Evolutionary conservation across 2,329 filamentous ascomycete genomes (phyloP).

Genomic region (Biscogniauxia sp.): DNA sequence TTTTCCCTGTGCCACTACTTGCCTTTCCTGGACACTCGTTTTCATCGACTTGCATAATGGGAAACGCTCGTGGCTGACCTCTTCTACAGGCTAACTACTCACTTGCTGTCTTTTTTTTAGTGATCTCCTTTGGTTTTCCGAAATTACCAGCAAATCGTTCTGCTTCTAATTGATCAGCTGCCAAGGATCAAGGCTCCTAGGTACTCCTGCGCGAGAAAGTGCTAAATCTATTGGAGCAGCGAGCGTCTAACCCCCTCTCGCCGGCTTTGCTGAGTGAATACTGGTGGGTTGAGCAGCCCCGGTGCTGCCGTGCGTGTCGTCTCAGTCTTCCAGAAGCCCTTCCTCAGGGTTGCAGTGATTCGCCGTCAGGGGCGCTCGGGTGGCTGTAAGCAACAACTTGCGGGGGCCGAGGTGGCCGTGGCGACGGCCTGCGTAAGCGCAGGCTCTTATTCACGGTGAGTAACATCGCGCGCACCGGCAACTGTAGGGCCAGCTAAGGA

Average conservation of each 20-base stretch:
- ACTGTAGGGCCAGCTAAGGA: background rate
- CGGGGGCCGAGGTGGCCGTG: constrained; percentile 4
- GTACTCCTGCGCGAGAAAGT: background rate
- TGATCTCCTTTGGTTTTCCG: constrained; percentile 1
- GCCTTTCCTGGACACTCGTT: constrained; percentile 24
- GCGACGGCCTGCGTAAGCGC: background rate
- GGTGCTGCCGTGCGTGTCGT: constrained; percentile 14
- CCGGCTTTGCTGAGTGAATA: constrained; percentile 7
- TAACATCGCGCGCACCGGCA: background rate
- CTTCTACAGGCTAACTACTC: constrained; percentile 18
- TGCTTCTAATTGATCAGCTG: constrained; percentile 19
- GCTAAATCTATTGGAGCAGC: constrained; percentile 9
- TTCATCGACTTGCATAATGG: constrained; percentile 29
- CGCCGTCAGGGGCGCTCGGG: constrained; percentile 7
- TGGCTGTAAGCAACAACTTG: constrained; percentile 6
- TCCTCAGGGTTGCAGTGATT: constrained; percentile 15
- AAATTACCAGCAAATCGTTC: constrained; percentile 14
- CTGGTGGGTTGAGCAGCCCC: constrained; percentile 10
- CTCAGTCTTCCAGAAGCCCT: constrained; percentile 21
- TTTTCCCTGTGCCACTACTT: constrained; percentile 25
- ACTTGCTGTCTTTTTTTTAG: constrained; percentile 6
- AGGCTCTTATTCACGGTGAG: background rate
- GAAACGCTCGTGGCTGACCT: constrained; percentile 16
- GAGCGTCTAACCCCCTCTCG: background rate
- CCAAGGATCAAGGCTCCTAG: constrained; percentile 7